Evolutionary conservation across 2,329 filamentous ascomycete genomes (phyloP), one percentile per base, ranked within the genome.

Genomic region (Cryphonectria carpinicola): DNA sequence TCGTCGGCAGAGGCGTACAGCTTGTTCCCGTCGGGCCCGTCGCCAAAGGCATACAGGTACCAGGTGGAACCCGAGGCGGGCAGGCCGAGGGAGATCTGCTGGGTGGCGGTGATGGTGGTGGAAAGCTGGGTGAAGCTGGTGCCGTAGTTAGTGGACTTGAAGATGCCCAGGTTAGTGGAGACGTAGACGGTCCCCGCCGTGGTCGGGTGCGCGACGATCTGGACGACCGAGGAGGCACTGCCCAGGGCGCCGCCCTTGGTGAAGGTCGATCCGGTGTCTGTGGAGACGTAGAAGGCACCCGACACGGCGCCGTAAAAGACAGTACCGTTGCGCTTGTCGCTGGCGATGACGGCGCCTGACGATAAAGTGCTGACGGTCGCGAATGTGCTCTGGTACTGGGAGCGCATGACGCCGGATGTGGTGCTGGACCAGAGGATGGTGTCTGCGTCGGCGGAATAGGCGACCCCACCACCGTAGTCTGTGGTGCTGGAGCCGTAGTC

Each of bases 171-270:
- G 67, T 88, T 81, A 0, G 87, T 88, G 1, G 87, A 87, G 1
- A 87, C 86, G 78, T 84, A 88, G 64, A 93, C 83, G 64, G 89
- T 87, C 17, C 91, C 90, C 0, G 88, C 86, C 14, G 82, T 81
- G 7, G 84, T 82, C 0, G 89, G 88, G 72, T 90, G 84, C 0
- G 82, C 83, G 22, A 86, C 86, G 13, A 92, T 83, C 46, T 85
- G 83, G 54, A 88, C 88, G 70, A 91, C 80, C 25, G 80, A 76
- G 2, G 78, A 82, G 3, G 80, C 82, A n/a, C 79, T 79, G 3
- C 77, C 79, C 0, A 86, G 76, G 0, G 80, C 74, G 0, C 80
- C 79, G 0, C 73, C 78, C 10, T 79, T 76, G 4, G 80, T 74
- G 73, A 89, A 89, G 10, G 83, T 84, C 0, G 79, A 74, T 0